These are phyloP conservation scores for Arachnomyces sp. DNA, from an alignment of 2,329 filamentous ascomycete genomes.

Conservation along the genomic window DNA sequence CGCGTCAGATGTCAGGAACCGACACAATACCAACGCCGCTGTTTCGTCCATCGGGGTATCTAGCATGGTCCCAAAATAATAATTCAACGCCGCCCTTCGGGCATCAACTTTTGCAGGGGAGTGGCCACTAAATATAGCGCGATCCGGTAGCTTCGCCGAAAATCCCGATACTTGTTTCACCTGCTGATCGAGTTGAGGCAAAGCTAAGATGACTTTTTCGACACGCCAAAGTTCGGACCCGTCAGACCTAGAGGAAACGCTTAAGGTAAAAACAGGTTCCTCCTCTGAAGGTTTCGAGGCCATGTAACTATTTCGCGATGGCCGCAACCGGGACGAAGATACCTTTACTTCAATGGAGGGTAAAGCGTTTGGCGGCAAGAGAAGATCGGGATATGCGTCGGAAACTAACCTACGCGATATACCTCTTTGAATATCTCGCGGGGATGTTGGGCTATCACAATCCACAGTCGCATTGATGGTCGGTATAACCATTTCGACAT, in stretches of 20 bases:
- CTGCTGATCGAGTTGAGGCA: constrained; percentile 74
- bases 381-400: constrained; percentile 77
- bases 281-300: constrained; percentile 70
- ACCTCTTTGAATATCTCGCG: constrained; percentile 31
- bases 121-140: constrained; percentile 81
- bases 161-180: constrained; percentile 69
- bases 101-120: constrained; percentile 90
- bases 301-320: constrained; percentile 77
- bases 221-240: constrained; percentile 78
- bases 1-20: constrained; percentile 67
- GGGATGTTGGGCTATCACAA: constrained; percentile 27
- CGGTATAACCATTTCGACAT: constrained; percentile 19
- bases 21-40: constrained; percentile 74
- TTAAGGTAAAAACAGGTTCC: constrained; percentile 88
- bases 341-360: constrained; percentile 80
- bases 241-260: constrained; percentile 65
- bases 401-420: constrained; percentile 73
- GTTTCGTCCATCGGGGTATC: constrained; percentile 72
- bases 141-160: constrained; percentile 70
- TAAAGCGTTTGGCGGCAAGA: constrained; percentile 81
- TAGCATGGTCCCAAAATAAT: constrained; percentile 77
- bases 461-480: constrained; percentile 31
- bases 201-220: constrained; percentile 79
- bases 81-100: constrained; percentile 68
- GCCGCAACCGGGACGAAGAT: constrained; percentile 89